phyloP scores from a whole-genome alignment of 352 stramenopile species.

The Pythium utonaiense region DNA sequence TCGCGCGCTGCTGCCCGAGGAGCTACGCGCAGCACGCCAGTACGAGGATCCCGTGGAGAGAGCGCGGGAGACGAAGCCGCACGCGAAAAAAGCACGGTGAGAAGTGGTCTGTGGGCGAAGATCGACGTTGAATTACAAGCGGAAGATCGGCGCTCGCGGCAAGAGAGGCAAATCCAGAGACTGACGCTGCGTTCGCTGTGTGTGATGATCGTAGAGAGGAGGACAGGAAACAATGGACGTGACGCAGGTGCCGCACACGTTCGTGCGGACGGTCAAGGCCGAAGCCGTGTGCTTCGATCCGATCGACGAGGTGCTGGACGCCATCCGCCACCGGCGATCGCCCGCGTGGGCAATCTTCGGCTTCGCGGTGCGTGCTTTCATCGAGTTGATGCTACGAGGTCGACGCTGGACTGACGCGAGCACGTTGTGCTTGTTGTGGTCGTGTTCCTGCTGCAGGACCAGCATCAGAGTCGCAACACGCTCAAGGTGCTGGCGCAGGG shows the following conservation, averaged over 20 bases:
- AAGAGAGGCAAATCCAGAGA: background rate
- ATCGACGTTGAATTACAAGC: too few relatives aligned
- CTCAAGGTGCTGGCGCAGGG: conserved; percentile 70
- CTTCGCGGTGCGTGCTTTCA: conserved; percentile 71
- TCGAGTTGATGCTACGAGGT: background rate
- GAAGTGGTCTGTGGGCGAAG: background rate
- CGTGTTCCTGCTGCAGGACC: conserved; percentile 38
- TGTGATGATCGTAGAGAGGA: background rate
- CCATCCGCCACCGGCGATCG: conserved; percentile 60
- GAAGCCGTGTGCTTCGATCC: conserved; percentile 75
- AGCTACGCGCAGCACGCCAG: background rate
- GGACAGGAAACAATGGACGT: conserved; percentile 24
- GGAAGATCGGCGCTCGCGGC: too few relatives aligned
- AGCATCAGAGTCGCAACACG: conserved; percentile 75
- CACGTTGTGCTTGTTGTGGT: background rate
- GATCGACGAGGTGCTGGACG: conserved; percentile 65
- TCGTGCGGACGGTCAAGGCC: conserved; percentile 79
- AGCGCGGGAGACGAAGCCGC: background rate
- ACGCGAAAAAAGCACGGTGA: background rate
- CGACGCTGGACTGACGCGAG: background rate
- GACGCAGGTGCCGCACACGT: conserved; percentile 71
- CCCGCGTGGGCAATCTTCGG: conserved; percentile 73
- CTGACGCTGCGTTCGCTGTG: background rate
- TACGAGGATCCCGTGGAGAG: background rate
- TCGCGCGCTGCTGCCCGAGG: background rate